phyloP scores from a whole-genome alignment of 179 eudicot species.

The Beta macrorhiza region DNA sequence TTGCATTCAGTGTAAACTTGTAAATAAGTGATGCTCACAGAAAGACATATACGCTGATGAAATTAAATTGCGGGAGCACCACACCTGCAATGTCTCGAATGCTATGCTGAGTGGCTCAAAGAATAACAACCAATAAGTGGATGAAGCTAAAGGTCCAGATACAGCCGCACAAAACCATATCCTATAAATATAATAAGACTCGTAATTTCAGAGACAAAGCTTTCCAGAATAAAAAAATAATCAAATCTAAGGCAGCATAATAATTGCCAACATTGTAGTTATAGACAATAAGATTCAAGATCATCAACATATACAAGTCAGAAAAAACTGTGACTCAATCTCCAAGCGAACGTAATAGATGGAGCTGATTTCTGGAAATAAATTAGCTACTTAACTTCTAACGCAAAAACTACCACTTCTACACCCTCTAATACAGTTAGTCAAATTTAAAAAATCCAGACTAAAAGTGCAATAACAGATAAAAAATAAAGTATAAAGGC shows the following conservation, averaged over 20 bases:
- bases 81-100: constrained; percentile 98
- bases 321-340: not conserved
- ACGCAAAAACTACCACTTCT: not conserved
- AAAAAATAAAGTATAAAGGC: not conserved
- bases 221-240: not conserved
- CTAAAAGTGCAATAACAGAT: not conserved
- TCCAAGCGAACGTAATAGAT: not conserved
- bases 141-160: constrained; percentile 52
- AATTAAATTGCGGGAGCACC: constrained; percentile 12
- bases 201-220: constrained; percentile 17
- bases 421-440: not conserved
- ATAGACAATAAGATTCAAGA: not conserved
- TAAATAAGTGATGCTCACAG: constrained; percentile 5
- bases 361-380: not conserved
- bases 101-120: constrained; percentile 96
- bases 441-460: not conserved
- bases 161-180: constrained; percentile 64
- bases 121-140: constrained; percentile 72
- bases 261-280: not conserved
- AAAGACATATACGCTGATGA: not conserved
- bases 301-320: not conserved
- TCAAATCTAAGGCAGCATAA: too few relatives aligned
- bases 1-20: constrained; percentile 14
- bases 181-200: constrained; percentile 44
- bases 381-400: not conserved